Evolutionary conservation across 768 basidiomycete genomes (phyloP), one percentile per base, ranked within the genome.

Genomic region (Macrolepiota fuliginosa): DNA sequence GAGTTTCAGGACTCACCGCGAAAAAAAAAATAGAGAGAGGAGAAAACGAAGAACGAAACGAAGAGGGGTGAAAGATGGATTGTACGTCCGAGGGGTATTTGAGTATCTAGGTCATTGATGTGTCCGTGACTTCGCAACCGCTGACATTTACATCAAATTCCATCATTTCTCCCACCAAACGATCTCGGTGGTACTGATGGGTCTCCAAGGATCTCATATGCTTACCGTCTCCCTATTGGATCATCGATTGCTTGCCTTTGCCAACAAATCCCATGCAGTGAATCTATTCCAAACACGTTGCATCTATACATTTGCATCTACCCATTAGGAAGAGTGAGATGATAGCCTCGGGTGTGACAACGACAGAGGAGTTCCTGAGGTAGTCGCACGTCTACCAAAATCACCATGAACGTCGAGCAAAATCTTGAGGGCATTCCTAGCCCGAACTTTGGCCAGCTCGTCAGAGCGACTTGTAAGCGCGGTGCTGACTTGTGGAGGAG

Each of bases 371-470:
- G 71, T 68, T 62, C 73, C 76, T 45, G 76, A 74, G 52, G 73
- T 73, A 27, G 79, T 77, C 15, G 81, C 83, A 47, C 84, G 81
- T 54, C 85, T 80, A 25, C 89, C 89, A 76, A 94, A 91, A 72
- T 94, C 91, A n/a, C 91, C 91, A 74, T 93, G 92, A 40, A 92
- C 90, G 68, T 94, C 94, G 70, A 95, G 77, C 64, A 95, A 74
- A 62, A 94, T 94, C 74, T 95, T 94, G 69, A 99, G 83, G 13
- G 95, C 96, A 79, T 98, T 98, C 61, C 96, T 83, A 19, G 97
- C 96, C 58, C 97, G 85, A 46, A 96, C 84, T 71, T 89, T 87
- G 32, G 94, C 85, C 76, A 98, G 81, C 62, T 98, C 96, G 67
- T 92, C 90, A 40, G 84, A 83, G 58, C 84, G 83, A 60, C 85